These are phyloP conservation scores for Coemansia sp. DNA, from an alignment of 192 early-diverging fungal species.

Conservation along the genomic window DNA sequence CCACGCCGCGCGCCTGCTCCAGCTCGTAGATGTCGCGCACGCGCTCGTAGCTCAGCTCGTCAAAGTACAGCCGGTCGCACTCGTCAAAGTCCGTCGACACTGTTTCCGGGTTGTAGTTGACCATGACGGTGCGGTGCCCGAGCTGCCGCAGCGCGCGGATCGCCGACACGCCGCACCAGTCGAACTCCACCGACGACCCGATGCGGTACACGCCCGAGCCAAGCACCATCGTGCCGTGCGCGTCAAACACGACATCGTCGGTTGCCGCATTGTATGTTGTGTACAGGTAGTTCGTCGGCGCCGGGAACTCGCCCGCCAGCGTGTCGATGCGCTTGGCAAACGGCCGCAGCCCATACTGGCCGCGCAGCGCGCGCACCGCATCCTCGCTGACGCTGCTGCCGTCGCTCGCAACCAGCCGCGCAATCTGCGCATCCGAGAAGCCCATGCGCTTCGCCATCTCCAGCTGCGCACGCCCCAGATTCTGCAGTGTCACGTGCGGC, in stretches of 20 bases:
- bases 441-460: slow-evolving; percentile 80
- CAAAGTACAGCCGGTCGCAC: slow-evolving; percentile 98
- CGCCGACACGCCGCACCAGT: slow-evolving; percentile 83
- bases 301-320: slow-evolving; percentile 94
- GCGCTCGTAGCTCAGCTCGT: slow-evolving; percentile 91
- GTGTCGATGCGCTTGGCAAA: slow-evolving; percentile 96
- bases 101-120: slow-evolving; percentile 99
- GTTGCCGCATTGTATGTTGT: slow-evolving; percentile 94
- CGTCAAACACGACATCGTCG: slow-evolving; percentile 84
- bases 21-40: slow-evolving; percentile 94
- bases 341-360: slow-evolving; percentile 75
- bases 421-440: slow-evolving; percentile 91
- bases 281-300: slow-evolving; percentile 95
- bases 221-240: slow-evolving; percentile 91
- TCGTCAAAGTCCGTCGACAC: slow-evolving; percentile 99
- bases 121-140: slow-evolving; percentile 88
- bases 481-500: slow-evolving; percentile 60
- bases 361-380: slow-evolving; percentile 69
- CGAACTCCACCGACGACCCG: slow-evolving; percentile 97
- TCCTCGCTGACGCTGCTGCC: slow-evolving; percentile 55
- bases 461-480: slow-evolving; percentile 58
- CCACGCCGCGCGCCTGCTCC: slow-evolving; percentile 78
- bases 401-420: slow-evolving; percentile 34
- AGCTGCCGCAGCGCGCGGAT: slow-evolving; percentile 81
- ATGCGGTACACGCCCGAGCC: slow-evolving; percentile 98